phyloP scores from a whole-genome alignment of 73 alveolate genomes.

The Symbiodinium natans region DNA sequence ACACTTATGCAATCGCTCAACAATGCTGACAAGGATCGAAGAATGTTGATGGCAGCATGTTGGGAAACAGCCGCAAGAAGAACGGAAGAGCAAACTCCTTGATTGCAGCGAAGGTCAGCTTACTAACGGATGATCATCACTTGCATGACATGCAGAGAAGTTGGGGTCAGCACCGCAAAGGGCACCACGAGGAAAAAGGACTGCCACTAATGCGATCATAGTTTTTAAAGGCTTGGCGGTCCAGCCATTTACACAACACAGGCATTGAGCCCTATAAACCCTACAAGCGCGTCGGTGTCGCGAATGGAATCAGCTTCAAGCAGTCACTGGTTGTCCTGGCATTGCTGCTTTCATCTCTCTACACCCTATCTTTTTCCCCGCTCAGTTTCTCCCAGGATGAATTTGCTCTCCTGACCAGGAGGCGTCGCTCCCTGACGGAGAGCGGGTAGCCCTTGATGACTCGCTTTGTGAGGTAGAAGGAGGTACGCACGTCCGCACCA shows the following conservation, averaged over 20 bases:
- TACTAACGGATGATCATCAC: neutral
- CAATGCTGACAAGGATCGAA: neutral
- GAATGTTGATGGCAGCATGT: conserved; percentile 52
- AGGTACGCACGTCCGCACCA: conserved; percentile 80
- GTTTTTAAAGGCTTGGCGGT: no score
- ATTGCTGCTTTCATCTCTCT: no score
- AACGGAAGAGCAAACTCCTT: conserved; percentile 57
- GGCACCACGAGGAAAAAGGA: conserved; percentile 91
- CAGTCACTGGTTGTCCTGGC: conserved; percentile 87
- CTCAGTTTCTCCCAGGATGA: no score
- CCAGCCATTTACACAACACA: no score
- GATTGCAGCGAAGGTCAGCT: neutral
- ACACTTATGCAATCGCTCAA: no score
- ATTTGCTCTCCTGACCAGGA: conserved; percentile 40
- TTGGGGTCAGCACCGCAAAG: conserved; percentile 20
- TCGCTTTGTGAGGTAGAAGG: conserved; percentile 80
- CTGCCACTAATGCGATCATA: neutral
- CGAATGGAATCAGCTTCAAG: conserved; percentile 72
- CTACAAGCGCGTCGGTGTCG: neutral
- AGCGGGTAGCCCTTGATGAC: conserved; percentile 88
- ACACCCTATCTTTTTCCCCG: no score
- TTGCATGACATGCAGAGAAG: neutral
- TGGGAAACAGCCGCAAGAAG: conserved; percentile 83
- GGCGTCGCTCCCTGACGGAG: conserved; percentile 73
- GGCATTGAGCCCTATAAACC: neutral